Conservation (phyloP, 1,139 yeast genomes). For the Scheffersomyces cryptocercus region DNA sequence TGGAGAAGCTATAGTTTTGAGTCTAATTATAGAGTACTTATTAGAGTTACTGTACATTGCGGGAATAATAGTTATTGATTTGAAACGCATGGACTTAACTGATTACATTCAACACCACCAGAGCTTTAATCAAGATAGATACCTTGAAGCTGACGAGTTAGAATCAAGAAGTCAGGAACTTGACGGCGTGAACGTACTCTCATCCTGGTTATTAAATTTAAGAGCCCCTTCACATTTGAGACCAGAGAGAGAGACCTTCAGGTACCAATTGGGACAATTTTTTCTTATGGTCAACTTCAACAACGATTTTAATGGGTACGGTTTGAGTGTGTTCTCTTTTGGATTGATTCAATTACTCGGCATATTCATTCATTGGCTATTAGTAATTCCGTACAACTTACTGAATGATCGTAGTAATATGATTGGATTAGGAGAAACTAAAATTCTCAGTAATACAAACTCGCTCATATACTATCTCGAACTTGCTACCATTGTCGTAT, state of each 20-base stretch:
- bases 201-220: slow-evolving; percentile 25
- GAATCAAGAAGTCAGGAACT: slow-evolving; percentile 4
- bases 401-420: slow-evolving; percentile 18
- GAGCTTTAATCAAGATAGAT: background rate
- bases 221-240: slow-evolving; percentile 14
- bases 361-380: slow-evolving; percentile 26
- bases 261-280: slow-evolving; percentile 34
- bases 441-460: slow-evolving; percentile 18
- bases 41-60: slow-evolving; percentile 65
- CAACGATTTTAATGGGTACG: slow-evolving; percentile 4
- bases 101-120: slow-evolving; percentile 39
- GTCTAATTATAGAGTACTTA: slow-evolving; percentile 55
- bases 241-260: slow-evolving; percentile 22
- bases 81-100: slow-evolving; percentile 60
- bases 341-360: slow-evolving; percentile 20
- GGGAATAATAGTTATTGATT: slow-evolving; percentile 66
- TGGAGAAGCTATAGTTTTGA: slow-evolving; percentile 23
- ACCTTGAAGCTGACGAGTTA: background rate
- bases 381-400: slow-evolving; percentile 26
- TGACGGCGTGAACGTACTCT: slow-evolving; percentile 29
- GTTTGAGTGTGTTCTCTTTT: slow-evolving; percentile 5
- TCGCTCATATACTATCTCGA: slow-evolving; percentile 35
- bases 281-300: slow-evolving; percentile 40
- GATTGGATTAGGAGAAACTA: slow-evolving; percentile 16
- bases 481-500: slow-evolving; percentile 23